Base-by-base conservation (phyloP, 805 yeast species). In the Suhomyces tanzawaensis region DNA sequence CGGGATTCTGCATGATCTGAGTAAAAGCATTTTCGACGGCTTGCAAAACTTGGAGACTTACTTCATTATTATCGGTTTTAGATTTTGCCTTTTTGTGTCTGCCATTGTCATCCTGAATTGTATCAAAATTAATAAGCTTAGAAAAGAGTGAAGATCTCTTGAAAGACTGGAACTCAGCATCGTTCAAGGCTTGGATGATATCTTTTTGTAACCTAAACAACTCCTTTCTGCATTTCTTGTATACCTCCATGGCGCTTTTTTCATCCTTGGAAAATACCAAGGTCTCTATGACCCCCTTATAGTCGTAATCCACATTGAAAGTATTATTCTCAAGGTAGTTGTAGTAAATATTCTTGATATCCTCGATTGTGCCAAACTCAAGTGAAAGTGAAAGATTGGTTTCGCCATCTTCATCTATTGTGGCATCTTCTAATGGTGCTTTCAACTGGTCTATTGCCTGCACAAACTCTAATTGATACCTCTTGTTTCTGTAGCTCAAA, bases 21-120 rank as follows among this genome's bases (percentile, higher is more conserved):
- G 72, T 74, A 39, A 83, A 71, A 3, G 85, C 88, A 52, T 76
- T 79, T 51, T 81, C 85, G 14, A 82, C 84, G 0, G 87, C 86
- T 36, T 68, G 65, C 4, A 80, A 57, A 1, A 76, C 81, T 13
- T 58, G 65, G 3, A 71, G 69, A 34, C 74, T 69, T 3, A 72
- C 67, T 25, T 47, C 54, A 6, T 60, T 56, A 19, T 27, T 21
- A n/a, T 21, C 28, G 3, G 29, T 29, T 3, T 23, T 24, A 14
- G 28, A 7, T 7, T 21, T 21, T 7, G 24, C 24, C 7, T 7
- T 7, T 11, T 21, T 21, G n/a, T n/a, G n/a, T n/a, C n/a, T n/a
- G n/a, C n/a, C n/a, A n/a, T n/a, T n/a, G n/a, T n/a, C n/a, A 9
- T 19, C 16, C 19, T 32, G 29, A 7, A 35, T 16, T 7, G 41